A percentile compares a stretch with the other conserved stretches of the same genome.
phyloP scores from a whole-genome alignment of 495 filamentous ascomycete species.

The Aspergillus sclerotioniger region DNA sequence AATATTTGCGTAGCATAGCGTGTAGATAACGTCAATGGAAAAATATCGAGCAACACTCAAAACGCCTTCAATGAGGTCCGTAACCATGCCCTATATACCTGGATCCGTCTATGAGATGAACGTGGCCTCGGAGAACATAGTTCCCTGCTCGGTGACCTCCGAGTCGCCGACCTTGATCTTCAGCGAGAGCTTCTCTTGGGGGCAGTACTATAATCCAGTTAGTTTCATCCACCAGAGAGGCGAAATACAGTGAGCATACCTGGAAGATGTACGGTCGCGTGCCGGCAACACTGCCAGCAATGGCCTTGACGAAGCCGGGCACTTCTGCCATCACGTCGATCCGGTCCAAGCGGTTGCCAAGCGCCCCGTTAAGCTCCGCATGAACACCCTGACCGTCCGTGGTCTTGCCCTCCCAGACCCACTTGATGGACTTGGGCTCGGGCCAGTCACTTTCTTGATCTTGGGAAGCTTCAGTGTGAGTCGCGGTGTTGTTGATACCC shows the following conservation, averaged over 20 bases:
- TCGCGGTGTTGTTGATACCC: constrained; percentile 57
- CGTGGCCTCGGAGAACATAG: constrained; percentile 79
- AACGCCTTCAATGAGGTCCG: constrained; percentile 19
- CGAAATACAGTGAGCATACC: constrained; percentile 44
- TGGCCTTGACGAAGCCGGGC: constrained; percentile 89
- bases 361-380: constrained; percentile 64
- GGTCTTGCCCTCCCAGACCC: constrained; percentile 73
- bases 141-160: constrained; percentile 72
- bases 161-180: constrained; percentile 81
- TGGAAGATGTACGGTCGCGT: constrained; percentile 98
- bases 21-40: constrained; percentile 15
- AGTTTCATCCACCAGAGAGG: constrained; percentile 5
- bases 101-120: constrained; percentile 68
- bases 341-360: constrained; percentile 74
- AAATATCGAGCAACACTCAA: constrained; percentile 19
- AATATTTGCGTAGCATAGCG: constrained; percentile 12
- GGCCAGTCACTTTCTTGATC: constrained; percentile 87
- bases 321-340: constrained; percentile 97
- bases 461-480: constrained; percentile 63
- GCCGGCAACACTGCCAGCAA: constrained; percentile 81
- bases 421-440: constrained; percentile 72
- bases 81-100: constrained; percentile 35
- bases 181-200: constrained; percentile 61
- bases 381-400: constrained; percentile 70
- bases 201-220: constrained; percentile 55